Base-by-base conservation (phyloP, 2,329 filamentous ascomycete species). In the Penicillium crustosum region DNA sequence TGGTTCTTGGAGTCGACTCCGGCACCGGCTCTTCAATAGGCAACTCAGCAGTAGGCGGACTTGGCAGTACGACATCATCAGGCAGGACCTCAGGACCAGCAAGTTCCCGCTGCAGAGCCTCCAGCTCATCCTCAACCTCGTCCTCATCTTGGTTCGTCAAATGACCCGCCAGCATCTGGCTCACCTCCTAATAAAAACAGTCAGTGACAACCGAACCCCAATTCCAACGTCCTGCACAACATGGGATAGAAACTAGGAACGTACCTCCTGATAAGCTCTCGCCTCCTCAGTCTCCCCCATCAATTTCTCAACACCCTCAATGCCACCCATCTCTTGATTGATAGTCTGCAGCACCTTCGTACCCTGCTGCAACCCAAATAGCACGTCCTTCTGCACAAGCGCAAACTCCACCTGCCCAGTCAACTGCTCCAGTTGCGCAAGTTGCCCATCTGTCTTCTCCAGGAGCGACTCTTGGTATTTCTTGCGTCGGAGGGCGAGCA, bases 131-230 rank as follows among this genome's bases (percentile, higher is more conserved):
- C 73, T 99, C 94, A 35, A 99, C 94, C 70, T 97, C 94, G 70
- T 97, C 93, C 75, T 99, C 94, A 75, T 99, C 94, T 69, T 95
- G 89, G 70, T 92, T 94, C 15, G 92, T 91, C 79, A 99, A 93
- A 67, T 88, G 86, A 13, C 90, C 90, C 35, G 88, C 90, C 3
- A 99, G 85, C 84, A 97, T 90, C 49, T 96, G 91, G 77, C 89
- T 94, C 67, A 99, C 85, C 80, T 99, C 93, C 90, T 96, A 69
- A 69, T 63, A 65, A 39, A n/a, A 42, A 45, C 23, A n/a, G 55
- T 66, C 21, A 67, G 62, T 31, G 43, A 47, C 21, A 23, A 23
- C 2, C 31, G 27, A 38, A 25, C 9, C 6, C 49, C 33, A 39
- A 25, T 9, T 15, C 25, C 13, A 23, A 23, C 13, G 13, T 43